Evolutionary conservation across 805 yeast genomes (phyloP).

Genomic region (Metschnikowia reukaufii): DNA sequence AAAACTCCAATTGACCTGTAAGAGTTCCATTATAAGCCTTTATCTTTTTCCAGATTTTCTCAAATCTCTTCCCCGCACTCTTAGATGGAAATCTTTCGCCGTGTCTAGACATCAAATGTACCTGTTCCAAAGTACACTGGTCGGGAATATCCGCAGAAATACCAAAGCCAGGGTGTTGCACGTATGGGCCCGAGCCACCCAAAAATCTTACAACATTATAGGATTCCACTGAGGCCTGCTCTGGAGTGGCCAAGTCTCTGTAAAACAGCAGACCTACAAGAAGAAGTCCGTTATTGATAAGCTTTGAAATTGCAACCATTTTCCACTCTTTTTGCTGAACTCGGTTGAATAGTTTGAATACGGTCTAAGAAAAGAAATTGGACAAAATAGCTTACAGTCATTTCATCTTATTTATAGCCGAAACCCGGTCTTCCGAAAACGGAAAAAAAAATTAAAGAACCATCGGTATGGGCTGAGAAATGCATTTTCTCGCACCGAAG

Average conservation of each 20-base stretch:
- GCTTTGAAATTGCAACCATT: conserved; percentile 21
- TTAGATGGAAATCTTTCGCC: conserved; percentile 67
- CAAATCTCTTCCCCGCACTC: conserved; percentile 28
- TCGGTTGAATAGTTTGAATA: not conserved
- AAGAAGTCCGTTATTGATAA: conserved; percentile 30
- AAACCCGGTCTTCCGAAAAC: not conserved
- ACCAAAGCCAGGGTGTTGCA: conserved; percentile 53
- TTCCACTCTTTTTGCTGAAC: not conserved
- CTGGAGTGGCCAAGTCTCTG: conserved; percentile 38
- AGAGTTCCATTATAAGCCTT: conserved; percentile 28
- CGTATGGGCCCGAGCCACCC: conserved; percentile 58
- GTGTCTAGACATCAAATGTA: conserved; percentile 70
- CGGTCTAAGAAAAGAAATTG: not conserved
- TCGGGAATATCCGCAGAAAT: conserved; percentile 48
- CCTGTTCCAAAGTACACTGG: conserved; percentile 59
- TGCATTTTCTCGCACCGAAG: not conserved
- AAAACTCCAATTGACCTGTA: conserved; percentile 53
- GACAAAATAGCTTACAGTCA: not conserved
- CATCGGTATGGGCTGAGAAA: not conserved
- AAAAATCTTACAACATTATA: conserved; percentile 49
- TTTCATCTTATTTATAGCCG: not conserved
- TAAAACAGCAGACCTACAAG: conserved; percentile 28
- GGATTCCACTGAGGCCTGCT: conserved; percentile 43
- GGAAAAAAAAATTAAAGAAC: not conserved
- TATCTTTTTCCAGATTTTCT: conserved; percentile 28